Evolutionary conservation across 805 yeast genomes (phyloP), one percentile per base, ranked within the genome.

Genomic region (Metschnikowia dekortorum): DNA sequence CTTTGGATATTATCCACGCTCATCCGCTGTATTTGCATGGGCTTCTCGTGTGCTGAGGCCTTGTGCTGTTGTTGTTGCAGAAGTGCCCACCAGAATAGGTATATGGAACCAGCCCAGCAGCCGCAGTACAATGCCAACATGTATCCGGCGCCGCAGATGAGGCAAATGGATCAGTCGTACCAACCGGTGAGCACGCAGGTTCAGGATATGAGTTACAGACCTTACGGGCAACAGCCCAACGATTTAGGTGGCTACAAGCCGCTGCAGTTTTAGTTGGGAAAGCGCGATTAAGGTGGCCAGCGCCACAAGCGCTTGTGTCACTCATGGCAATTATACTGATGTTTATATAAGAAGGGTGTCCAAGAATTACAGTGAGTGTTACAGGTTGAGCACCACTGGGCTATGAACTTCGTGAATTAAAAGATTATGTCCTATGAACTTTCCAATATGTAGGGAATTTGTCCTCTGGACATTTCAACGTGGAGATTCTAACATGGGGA

Each of bases 1-100:
- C 46, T 85, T 6, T 84, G 90, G 86, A 51, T 85, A 4, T 16
- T 85, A 1, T 70, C 78, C 11, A 76, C 81, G 0, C 26, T 87
- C 1, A 56, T 84, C 45, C 76, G 83, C 46, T 83, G 87, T 57
- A 53, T 77, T 33, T 80, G 81, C 56, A 84, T 87, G 59, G 83
- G 80, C 3, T 69, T 65, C 28, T 50, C 64, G 5, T 71, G 74
- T 49, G 67, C 54, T 68, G 85, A 55, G 58, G 81, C 60, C 53
- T 69, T 55, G 66, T 76, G 61, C 72, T 83, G 63, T 62, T 82
- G 65, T 75, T 83, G 73, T 75, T 66, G 75, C 58, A 47, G 72
- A 22, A 46, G 61, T 18, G 65, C 66, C 9, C 58, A 53, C 46
- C 41, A 51, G 37, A 51, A 51, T 36, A 39, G 54, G n/a, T 53